Conservation (phyloP, 441 rosid genomes). For the Pelargonium citronellum region DNA sequence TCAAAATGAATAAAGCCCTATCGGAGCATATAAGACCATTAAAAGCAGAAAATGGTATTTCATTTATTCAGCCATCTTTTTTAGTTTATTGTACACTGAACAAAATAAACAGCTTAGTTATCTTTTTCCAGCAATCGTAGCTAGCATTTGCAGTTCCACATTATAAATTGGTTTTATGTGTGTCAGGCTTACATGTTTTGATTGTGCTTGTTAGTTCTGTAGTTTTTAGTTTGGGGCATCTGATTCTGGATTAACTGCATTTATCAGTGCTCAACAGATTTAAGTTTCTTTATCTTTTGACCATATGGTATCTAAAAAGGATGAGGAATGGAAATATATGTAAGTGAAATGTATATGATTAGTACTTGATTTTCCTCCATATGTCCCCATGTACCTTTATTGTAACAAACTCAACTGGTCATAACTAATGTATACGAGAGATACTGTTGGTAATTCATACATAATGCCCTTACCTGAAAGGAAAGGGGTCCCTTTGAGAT, state of each 20-base stretch:
- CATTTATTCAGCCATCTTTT: background rate
- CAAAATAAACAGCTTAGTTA: background rate
- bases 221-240: background rate
- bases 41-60: slow-evolving; percentile 39
- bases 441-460: no score
- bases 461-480: no score
- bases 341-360: background rate
- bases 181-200: background rate
- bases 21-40: slow-evolving; percentile 58
- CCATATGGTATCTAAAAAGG: background rate
- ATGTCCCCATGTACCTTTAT: no score
- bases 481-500: no score
- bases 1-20: slow-evolving; percentile 55
- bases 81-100: background rate
- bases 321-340: background rate
- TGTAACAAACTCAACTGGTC: no score
- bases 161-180: background rate
- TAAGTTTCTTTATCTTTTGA: background rate
- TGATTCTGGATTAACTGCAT: background rate
- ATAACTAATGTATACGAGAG: no score
- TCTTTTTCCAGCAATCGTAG: background rate
- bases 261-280: background rate
- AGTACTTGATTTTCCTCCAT: background rate
- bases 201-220: slow-evolving; percentile 2
- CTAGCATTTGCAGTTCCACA: background rate